Conservation (phyloP, 2,329 filamentous ascomycete genomes). For the Alternaria gaisen region DNA sequence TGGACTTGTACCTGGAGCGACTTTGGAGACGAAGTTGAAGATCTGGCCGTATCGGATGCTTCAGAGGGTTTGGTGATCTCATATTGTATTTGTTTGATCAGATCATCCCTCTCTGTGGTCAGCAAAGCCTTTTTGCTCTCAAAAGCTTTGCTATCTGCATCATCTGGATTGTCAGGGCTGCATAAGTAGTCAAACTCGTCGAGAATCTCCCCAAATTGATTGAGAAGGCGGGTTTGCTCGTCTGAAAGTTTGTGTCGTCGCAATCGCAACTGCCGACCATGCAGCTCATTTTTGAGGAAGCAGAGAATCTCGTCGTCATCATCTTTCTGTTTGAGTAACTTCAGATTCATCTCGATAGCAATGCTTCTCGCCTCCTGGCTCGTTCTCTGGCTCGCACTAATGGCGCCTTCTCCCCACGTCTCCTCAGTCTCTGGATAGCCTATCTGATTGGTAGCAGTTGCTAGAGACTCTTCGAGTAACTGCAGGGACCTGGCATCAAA, state of each 20-base stretch:
- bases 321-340: neutral
- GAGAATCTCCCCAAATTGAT: neutral
- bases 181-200: neutral
- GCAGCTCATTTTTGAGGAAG: slow-evolving; percentile 6
- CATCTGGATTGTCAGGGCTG: neutral
- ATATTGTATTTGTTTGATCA: slow-evolving; percentile 6
- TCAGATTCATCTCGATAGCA: slow-evolving; percentile 9
- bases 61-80: slow-evolving; percentile 4
- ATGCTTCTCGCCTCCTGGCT: slow-evolving; percentile 3
- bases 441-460: neutral
- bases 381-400: neutral
- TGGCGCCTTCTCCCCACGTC: neutral
- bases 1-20: neutral
- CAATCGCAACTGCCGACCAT: neutral
- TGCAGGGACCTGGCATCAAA: slow-evolving; percentile 14
- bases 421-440: neutral
- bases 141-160: neutral
- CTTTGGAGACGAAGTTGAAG: neutral
- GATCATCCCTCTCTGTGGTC: neutral
- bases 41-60: neutral
- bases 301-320: neutral
- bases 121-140: neutral
- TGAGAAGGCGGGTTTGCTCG: slow-evolving; percentile 1
- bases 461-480: slow-evolving; percentile 1
- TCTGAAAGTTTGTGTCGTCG: neutral